Percentiles rank a stretch among this genome's conserved stretches.
Evolutionary conservation across 805 yeast species (phyloP).

Genomic region (Starmerella gropengiesseri): DNA sequence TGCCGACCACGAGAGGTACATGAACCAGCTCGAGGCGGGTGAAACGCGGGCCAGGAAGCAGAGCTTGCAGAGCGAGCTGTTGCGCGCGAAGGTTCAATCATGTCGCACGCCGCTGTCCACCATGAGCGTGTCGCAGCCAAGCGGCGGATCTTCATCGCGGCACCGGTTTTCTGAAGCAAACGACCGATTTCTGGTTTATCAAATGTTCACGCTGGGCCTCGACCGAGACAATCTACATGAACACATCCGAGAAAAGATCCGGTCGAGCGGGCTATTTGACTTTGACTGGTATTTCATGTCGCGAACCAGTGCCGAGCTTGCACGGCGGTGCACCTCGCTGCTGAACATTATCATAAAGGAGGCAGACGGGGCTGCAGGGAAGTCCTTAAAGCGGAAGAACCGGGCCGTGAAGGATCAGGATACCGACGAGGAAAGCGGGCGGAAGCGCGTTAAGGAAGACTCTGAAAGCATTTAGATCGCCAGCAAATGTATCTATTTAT

Average conservation of each 20-base stretch:
- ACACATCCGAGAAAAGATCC: constrained; percentile 56
- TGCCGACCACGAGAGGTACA: constrained; percentile 80
- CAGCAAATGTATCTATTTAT: background rate
- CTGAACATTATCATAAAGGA: constrained; percentile 68
- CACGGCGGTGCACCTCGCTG: constrained; percentile 72
- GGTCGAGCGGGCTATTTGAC: constrained; percentile 61
- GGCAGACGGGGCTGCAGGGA: constrained; percentile 32
- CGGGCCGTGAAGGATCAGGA: constrained; percentile 1
- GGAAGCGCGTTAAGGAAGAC: constrained; percentile 6
- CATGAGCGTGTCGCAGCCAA: constrained; percentile 36
- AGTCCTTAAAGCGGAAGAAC: constrained; percentile 27
- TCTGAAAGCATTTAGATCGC: background rate
- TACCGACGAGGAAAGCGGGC: background rate
- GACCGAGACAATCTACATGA: constrained; percentile 71
- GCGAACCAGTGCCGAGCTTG: constrained; percentile 63
- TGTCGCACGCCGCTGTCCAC: constrained; percentile 70
- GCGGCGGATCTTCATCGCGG: constrained; percentile 20
- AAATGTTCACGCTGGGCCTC: constrained; percentile 65
- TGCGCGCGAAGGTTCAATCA: constrained; percentile 60
- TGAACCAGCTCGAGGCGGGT: constrained; percentile 74
- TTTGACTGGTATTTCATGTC: constrained; percentile 81
- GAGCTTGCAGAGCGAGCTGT: constrained; percentile 62
- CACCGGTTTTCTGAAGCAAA: constrained; percentile 74
- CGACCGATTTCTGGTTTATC: constrained; percentile 73
- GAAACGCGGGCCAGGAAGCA: constrained; percentile 63